Evolutionary conservation across 2,329 filamentous ascomycete species (phyloP).

Genomic region (Balansia obtecta): DNA sequence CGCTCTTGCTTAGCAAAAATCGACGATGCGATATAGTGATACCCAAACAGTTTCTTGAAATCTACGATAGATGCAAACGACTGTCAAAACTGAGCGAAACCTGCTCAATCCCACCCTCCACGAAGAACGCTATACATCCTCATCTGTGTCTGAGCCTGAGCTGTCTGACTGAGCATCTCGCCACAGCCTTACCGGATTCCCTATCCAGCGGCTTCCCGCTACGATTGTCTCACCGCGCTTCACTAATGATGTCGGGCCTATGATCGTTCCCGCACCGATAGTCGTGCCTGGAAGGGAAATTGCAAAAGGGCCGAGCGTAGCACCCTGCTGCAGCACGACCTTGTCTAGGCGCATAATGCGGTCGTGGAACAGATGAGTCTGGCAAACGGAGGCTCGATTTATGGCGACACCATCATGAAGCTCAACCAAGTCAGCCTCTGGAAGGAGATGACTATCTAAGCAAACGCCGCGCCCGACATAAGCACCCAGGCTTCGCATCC

Average conservation of each 20-base stretch:
- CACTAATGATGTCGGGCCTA: constrained; percentile 9
- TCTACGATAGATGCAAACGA: background rate
- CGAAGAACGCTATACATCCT: background rate
- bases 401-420: constrained; percentile 9
- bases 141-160: background rate
- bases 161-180: background rate
- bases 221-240: constrained; percentile 11
- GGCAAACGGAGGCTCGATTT: constrained; percentile 9
- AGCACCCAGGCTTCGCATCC: constrained; percentile 9
- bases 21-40: background rate
- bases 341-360: constrained; percentile 11
- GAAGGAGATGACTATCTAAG: constrained; percentile 11
- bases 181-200: constrained; percentile 11
- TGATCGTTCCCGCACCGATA: constrained; percentile 8
- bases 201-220: constrained; percentile 9
- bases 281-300: constrained; percentile 10
- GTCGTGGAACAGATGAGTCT: constrained; percentile 12
- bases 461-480: constrained; percentile 10
- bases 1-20: background rate
- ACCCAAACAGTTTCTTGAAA: background rate
- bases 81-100: background rate
- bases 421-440: constrained; percentile 9
- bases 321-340: constrained; percentile 8
- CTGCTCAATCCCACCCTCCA: background rate
- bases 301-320: constrained; percentile 9